These are phyloP conservation scores for Epichloe gansuensis DNA, from an alignment of 2,329 filamentous ascomycete genomes.

Conservation along the genomic window DNA sequence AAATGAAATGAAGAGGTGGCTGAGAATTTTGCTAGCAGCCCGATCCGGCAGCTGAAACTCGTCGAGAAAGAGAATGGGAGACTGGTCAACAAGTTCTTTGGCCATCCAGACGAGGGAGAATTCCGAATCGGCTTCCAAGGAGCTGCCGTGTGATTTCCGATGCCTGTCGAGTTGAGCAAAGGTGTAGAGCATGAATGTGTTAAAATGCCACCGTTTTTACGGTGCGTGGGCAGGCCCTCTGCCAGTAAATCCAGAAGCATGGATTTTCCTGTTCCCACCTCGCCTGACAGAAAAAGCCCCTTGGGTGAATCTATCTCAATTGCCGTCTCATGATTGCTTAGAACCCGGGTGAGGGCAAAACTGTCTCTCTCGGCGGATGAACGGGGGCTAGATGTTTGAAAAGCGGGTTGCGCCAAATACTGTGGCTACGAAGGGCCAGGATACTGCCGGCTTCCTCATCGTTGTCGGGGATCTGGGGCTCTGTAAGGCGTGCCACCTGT, in stretches of 20 bases:
- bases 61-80: constrained; percentile 67
- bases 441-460: constrained; percentile 21
- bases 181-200: constrained; percentile 73
- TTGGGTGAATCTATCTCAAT: constrained; percentile 59
- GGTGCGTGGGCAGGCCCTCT: constrained; percentile 59
- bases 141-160: constrained; percentile 27
- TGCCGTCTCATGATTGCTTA: constrained; percentile 60
- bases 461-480: constrained; percentile 17
- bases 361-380: constrained; percentile 40
- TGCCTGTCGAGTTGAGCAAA: constrained; percentile 60
- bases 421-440: constrained; percentile 40
- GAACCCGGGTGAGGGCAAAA: constrained; percentile 53
- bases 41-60: constrained; percentile 77
- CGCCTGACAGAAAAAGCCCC: constrained; percentile 66
- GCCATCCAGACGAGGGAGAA: constrained; percentile 65
- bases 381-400: constrained; percentile 46
- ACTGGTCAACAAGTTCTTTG: constrained; percentile 61
- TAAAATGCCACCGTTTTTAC: constrained; percentile 74
- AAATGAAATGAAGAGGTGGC: constrained; percentile 65
- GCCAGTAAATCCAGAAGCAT: constrained; percentile 80
- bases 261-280: constrained; percentile 73
- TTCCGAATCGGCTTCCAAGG: constrained; percentile 23
- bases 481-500: constrained; percentile 41
- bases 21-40: constrained; percentile 66
- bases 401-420: constrained; percentile 45